These are phyloP conservation scores for Pouteria campechiana DNA, from an alignment of 179 eudicot genomes.

Conservation along the genomic window DNA sequence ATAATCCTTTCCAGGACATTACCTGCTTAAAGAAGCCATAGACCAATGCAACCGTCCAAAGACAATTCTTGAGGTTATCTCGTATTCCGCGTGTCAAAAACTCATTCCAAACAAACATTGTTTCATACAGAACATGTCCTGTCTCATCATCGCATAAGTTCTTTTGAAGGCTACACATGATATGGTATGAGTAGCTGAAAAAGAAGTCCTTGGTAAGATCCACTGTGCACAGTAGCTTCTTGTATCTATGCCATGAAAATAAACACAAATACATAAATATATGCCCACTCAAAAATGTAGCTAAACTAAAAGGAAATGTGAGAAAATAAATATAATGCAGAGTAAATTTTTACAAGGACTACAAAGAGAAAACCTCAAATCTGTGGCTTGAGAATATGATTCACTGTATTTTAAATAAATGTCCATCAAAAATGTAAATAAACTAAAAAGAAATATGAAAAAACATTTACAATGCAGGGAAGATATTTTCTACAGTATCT, in stretches of 20 bases:
- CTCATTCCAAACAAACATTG: slow-evolving; percentile 99
- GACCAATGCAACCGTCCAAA: slow-evolving; percentile 93
- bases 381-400: too few relatives aligned
- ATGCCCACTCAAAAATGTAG: too few relatives aligned
- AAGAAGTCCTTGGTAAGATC: slow-evolving; percentile 98
- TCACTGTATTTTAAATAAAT: too few relatives aligned
- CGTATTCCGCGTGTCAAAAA: slow-evolving; percentile 79
- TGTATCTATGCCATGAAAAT: slow-evolving; percentile 49
- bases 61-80: slow-evolving; percentile 52
- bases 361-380: too few relatives aligned
- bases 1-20: too few relatives aligned
- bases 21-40: slow-evolving; percentile 93
- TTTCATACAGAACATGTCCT: slow-evolving; percentile 55
- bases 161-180: slow-evolving; percentile 87
- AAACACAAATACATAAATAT: slow-evolving; percentile 6
- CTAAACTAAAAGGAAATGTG: too few relatives aligned
- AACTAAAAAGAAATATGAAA: too few relatives aligned
- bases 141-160: slow-evolving; percentile 48
- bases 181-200: slow-evolving; percentile 89
- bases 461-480: too few relatives aligned
- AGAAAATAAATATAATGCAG: too few relatives aligned
- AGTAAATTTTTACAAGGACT: too few relatives aligned
- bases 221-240: slow-evolving; percentile 81
- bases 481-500: too few relatives aligned
- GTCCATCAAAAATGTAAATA: too few relatives aligned